These are phyloP conservation scores for Lyophyllum semitale DNA, from an alignment of 768 basidiomycete genomes.

Conservation along the genomic window DNA sequence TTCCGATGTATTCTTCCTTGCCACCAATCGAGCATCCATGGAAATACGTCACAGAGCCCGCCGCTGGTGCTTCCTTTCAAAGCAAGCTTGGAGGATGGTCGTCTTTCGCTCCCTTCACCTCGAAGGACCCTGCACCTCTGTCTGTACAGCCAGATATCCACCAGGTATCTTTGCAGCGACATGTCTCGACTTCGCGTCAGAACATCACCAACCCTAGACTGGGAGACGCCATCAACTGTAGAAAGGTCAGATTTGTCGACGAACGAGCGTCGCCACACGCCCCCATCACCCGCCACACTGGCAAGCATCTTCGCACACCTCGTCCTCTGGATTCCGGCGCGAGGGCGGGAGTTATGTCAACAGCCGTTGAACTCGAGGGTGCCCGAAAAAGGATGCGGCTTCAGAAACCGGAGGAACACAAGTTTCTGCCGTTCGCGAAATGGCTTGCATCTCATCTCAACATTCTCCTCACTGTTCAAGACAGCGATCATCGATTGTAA, in stretches of 20 bases:
- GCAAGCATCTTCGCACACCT: slow-evolving; percentile 10
- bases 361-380: neutral
- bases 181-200: neutral
- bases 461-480: neutral
- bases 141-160: neutral
- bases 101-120: neutral
- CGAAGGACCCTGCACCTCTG: neutral
- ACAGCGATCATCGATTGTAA: neutral
- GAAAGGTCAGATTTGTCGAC: neutral
- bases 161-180: neutral
- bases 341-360: neutral
- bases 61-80: neutral
- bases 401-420: neutral
- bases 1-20: neutral
- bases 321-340: neutral
- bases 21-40: neutral
- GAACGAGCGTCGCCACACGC: neutral
- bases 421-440: slow-evolving; percentile 7
- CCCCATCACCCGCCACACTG: neutral
- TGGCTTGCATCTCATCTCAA: slow-evolving; percentile 12
- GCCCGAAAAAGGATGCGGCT: slow-evolving; percentile 9
- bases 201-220: neutral
- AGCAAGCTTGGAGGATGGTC: neutral
- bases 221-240: neutral
- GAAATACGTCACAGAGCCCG: neutral